A percentile compares a stretch with the other conserved stretches of the same genome.
Evolutionary conservation across 371 early-diverging fungal genomes (phyloP).

Genomic region (Vittaforma corneae): DNA sequence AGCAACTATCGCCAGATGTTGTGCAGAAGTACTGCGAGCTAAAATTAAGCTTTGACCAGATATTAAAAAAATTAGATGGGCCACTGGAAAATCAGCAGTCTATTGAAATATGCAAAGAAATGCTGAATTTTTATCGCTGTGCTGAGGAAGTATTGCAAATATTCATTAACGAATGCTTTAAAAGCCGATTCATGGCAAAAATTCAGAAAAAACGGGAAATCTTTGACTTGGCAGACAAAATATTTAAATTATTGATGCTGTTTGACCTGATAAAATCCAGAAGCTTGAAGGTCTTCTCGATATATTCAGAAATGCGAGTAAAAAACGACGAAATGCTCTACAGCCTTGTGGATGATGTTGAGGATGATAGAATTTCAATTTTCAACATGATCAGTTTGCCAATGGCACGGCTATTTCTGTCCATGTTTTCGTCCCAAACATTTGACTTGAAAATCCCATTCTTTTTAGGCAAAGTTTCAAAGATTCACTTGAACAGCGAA

Average conservation of each 20-base stretch:
- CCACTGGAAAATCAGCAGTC: too few species aligned
- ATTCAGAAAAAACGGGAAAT: background rate
- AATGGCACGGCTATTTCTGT: constrained; percentile 20
- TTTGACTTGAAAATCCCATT: too few species aligned
- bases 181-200: background rate
- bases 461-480: too few species aligned
- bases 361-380: constrained; percentile 6
- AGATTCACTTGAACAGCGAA: too few species aligned
- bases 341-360: background rate
- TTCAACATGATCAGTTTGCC: constrained; percentile 14
- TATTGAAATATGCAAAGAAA: too few species aligned
- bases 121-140: constrained; percentile 18
- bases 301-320: background rate
- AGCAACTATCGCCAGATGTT: too few species aligned
- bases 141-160: background rate
- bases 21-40: too few species aligned
- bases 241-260: constrained; percentile 5
- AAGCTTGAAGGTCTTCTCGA: background rate
- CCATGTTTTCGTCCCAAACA: too few species aligned
- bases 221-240: constrained; percentile 15
- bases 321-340: background rate
- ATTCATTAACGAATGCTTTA: constrained; percentile 28
- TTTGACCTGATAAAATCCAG: background rate
- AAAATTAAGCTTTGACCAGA: too few species aligned
- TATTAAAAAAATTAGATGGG: too few species aligned